phyloP scores from a whole-genome alignment of 2,329 filamentous ascomycete species.

The Monilinia fructigena region DNA sequence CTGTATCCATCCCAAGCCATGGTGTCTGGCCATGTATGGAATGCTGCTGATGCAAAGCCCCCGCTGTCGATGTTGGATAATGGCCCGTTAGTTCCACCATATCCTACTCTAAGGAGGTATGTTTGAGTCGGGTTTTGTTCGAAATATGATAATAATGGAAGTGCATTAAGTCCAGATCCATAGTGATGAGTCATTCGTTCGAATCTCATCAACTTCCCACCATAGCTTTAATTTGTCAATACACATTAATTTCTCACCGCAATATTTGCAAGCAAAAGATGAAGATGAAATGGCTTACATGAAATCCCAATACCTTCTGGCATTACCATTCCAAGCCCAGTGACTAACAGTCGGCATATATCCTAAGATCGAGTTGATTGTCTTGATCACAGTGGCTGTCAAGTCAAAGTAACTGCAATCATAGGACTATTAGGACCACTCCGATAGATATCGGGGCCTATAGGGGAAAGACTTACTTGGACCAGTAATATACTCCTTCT shows the following conservation, averaged over 20 bases:
- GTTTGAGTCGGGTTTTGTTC: conserved; percentile 47
- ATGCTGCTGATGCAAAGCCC: conserved; percentile 54
- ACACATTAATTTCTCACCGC: background rate
- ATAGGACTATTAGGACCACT: background rate
- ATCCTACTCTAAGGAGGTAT: conserved; percentile 54
- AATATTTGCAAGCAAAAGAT: background rate
- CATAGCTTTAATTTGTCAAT: conserved; percentile 12
- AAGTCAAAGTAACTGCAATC: conserved; percentile 48
- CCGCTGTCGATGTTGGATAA: conserved; percentile 55
- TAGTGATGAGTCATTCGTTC: conserved; percentile 60
- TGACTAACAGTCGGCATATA: conserved; percentile 58
- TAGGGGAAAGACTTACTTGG: conserved; percentile 33
- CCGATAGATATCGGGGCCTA: too few relatives aligned
- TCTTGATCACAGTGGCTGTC: conserved; percentile 47
- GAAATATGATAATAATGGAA: conserved; percentile 54
- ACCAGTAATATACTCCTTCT: conserved; percentile 61
- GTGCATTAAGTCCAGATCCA: conserved; percentile 56
- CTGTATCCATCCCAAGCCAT: conserved; percentile 56
- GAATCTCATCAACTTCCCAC: conserved; percentile 42
- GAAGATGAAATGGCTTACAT: conserved; percentile 39
- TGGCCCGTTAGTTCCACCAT: conserved; percentile 53
- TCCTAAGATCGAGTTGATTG: conserved; percentile 55
- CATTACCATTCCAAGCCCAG: conserved; percentile 63
- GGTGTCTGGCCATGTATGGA: conserved; percentile 57
- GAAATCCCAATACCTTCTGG: conserved; percentile 47